These are phyloP conservation scores for Voacanga thouarsii DNA, from an alignment of 257 asterid genomes.

Conservation along the genomic window DNA sequence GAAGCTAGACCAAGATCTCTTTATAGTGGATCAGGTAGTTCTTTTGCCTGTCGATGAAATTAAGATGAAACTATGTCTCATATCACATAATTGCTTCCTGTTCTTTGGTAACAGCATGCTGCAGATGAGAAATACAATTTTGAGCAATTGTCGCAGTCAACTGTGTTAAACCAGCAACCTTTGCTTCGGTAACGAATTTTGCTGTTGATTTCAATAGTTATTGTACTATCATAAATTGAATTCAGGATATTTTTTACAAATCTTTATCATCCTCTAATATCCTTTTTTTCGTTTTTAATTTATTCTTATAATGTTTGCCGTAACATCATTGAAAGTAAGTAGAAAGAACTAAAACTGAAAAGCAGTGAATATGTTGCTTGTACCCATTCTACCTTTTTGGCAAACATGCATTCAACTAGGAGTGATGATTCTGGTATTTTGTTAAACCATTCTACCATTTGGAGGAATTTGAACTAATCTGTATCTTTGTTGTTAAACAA, in stretches of 20 bases:
- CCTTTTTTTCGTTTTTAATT: background rate
- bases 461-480: background rate
- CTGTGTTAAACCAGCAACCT: conserved; percentile 94
- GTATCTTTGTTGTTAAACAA: background rate
- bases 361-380: background rate
- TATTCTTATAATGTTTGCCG: no score
- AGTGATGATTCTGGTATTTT: no score
- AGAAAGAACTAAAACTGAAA: background rate
- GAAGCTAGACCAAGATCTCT: conserved; percentile 79
- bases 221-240: background rate
- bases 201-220: background rate
- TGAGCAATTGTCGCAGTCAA: conserved; percentile 76
- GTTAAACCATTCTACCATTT: background rate
- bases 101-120: conserved; percentile 68
- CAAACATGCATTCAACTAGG: no score
- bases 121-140: conserved; percentile 97
- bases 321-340: background rate
- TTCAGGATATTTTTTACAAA: background rate
- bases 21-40: conserved; percentile 93
- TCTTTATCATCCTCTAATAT: background rate
- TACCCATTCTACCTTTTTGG: background rate
- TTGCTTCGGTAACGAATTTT: conserved; percentile 61
- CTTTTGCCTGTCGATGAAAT: conserved; percentile 22
- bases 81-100: background rate
- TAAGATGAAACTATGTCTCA: background rate